Conservation (phyloP, 108 stramenopile genomes). For the Cyclotella kingstonii region DNA sequence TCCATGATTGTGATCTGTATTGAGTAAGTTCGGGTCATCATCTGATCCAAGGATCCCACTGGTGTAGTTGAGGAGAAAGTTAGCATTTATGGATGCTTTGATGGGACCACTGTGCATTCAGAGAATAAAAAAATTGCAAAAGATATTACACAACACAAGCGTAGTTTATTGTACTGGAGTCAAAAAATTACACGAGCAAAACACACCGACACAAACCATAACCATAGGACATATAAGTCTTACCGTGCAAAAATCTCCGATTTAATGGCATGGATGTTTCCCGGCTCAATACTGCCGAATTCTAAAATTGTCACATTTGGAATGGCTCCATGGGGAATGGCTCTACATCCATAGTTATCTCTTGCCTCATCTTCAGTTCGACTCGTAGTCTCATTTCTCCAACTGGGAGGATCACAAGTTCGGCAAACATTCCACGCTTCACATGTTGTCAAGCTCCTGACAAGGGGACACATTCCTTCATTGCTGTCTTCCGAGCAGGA, state of each 20-base stretch:
- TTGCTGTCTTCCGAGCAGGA: slow-evolving; percentile 80
- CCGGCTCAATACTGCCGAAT: slow-evolving; percentile 55
- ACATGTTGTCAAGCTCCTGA: slow-evolving; percentile 63
- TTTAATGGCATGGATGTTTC: slow-evolving; percentile 55
- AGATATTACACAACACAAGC: no score
- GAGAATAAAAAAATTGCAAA: slow-evolving; percentile 11
- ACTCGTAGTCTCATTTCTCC: not conserved
- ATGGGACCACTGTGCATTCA: slow-evolving; percentile 64
- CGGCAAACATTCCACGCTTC: slow-evolving; percentile 70
- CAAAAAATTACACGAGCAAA: no score
- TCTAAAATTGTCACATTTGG: slow-evolving; percentile 63
- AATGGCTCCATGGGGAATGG: slow-evolving; percentile 21
- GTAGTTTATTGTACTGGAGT: no score
- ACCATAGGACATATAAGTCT: not conserved
- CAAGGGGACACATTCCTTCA: slow-evolving; percentile 72
- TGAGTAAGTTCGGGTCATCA: slow-evolving; percentile 29
- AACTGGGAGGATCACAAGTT: slow-evolving; percentile 45
- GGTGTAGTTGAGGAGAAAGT: slow-evolving; percentile 43
- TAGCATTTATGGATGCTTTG: slow-evolving; percentile 45
- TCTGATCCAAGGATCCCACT: slow-evolving; percentile 58
- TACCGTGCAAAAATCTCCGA: slow-evolving; percentile 52
- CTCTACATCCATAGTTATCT: slow-evolving; percentile 46
- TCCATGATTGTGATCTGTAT: slow-evolving; percentile 53
- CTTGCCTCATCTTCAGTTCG: slow-evolving; percentile 3
- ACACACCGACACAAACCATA: no score